phyloP scores from a whole-genome alignment of 2,329 filamentous ascomycete species.

The Fusarium proliferatum region DNA sequence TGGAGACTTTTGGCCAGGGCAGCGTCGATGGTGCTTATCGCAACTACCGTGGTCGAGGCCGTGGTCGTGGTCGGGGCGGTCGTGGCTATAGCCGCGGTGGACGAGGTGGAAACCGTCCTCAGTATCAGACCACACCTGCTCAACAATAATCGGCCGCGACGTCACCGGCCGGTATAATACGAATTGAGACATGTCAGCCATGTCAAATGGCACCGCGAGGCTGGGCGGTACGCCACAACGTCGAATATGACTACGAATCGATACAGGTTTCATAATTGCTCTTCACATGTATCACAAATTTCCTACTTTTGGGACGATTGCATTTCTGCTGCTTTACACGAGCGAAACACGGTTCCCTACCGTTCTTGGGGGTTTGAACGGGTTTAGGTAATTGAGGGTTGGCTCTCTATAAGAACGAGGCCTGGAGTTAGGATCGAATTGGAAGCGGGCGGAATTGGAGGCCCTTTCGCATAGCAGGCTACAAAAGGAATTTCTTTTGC shows the following conservation, averaged over 20 bases:
- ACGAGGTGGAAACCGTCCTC: conserved; percentile 51
- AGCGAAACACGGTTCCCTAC: conserved; percentile 26
- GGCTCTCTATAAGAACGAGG: conserved; percentile 30
- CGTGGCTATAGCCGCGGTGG: conserved; percentile 55
- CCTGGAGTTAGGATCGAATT: conserved; percentile 46
- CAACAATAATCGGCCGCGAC: conserved; percentile 41
- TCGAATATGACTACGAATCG: conserved; percentile 17
- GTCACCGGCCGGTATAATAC: neutral
- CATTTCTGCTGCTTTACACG: conserved; percentile 33
- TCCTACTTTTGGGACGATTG: conserved; percentile 36
- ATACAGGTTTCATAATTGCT: conserved; percentile 30
- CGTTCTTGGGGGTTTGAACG: conserved; percentile 27
- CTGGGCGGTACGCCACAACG: neutral
- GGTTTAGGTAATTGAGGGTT: conserved; percentile 28
- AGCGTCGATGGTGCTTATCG: conserved; percentile 87
- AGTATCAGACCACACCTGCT: conserved; percentile 46
- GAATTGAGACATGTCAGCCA: neutral
- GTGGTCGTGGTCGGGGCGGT: conserved; percentile 72
- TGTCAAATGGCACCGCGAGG: conserved; percentile 5
- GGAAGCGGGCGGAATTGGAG: conserved; percentile 35
- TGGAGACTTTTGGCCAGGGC: conserved; percentile 97
- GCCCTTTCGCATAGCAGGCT: conserved; percentile 31
- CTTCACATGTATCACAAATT: conserved; percentile 48
- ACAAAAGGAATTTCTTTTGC: conserved; percentile 36
- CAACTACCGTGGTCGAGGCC: conserved; percentile 82